These are phyloP conservation scores for Arachnopeziza araneosa DNA, from an alignment of 2,329 filamentous ascomycete genomes.

Conservation along the genomic window DNA sequence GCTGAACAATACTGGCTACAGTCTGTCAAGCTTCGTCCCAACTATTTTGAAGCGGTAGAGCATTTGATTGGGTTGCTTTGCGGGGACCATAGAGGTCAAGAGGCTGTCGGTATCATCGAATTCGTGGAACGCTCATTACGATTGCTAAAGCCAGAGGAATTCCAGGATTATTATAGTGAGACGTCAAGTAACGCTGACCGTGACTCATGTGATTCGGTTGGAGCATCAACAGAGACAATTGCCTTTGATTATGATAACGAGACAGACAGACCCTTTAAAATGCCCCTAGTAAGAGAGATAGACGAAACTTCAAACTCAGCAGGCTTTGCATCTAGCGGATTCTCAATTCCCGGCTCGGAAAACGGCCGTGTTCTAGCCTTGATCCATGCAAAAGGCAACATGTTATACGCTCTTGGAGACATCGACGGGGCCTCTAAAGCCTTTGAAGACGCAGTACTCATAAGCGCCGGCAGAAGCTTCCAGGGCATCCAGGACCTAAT, in stretches of 20 bases:
- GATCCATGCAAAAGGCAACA: slow-evolving; percentile 96
- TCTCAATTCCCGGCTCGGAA: slow-evolving; percentile 75
- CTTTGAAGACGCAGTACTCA: slow-evolving; percentile 91
- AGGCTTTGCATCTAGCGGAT: slow-evolving; percentile 73
- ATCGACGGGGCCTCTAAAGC: slow-evolving; percentile 75
- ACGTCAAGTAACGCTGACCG: slow-evolving; percentile 46
- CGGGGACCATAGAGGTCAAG: slow-evolving; percentile 69
- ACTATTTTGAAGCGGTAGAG: slow-evolving; percentile 91
- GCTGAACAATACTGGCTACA: slow-evolving; percentile 81
- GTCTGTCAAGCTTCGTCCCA: slow-evolving; percentile 77
- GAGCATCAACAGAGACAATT: slow-evolving; percentile 24
- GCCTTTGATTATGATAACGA: slow-evolving; percentile 27
- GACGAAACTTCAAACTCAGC: slow-evolving; percentile 20
- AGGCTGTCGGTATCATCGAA: slow-evolving; percentile 83
- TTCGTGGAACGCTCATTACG: slow-evolving; percentile 73
- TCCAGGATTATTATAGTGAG: slow-evolving; percentile 52
- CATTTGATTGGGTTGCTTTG: slow-evolving; percentile 87
- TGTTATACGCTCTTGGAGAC: slow-evolving; percentile 87
- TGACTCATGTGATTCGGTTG: slow-evolving; percentile 23
- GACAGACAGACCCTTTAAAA: slow-evolving; percentile 14
- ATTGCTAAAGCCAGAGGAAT: slow-evolving; percentile 41
- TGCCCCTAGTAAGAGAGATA: slow-evolving; percentile 11
- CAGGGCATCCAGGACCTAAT: slow-evolving; percentile 75
- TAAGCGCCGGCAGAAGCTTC: slow-evolving; percentile 69
- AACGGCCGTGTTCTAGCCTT: slow-evolving; percentile 92